Percentiles rank a stretch among this genome's conserved stretches.
These are phyloP conservation scores for Passalora sequoiae DNA, from an alignment of 2,329 filamentous ascomycete species.

Conservation along the genomic window DNA sequence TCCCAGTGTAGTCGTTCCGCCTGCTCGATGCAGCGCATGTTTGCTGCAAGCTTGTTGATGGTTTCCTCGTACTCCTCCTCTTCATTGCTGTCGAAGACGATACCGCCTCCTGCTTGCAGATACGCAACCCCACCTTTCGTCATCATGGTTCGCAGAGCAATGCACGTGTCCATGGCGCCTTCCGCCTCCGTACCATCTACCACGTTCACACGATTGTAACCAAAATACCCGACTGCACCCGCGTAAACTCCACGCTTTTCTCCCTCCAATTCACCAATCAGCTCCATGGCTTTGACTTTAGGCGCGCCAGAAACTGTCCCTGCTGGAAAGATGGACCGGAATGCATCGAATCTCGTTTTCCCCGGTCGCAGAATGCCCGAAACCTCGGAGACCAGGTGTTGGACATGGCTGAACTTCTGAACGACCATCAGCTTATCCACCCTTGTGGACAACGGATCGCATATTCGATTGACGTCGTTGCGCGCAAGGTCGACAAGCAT, in stretches of 20 bases:
- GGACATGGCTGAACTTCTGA: constrained; percentile 91
- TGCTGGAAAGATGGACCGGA: constrained; percentile 89
- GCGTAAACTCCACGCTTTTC: constrained; percentile 96
- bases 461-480: constrained; percentile 95
- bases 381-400: constrained; percentile 94
- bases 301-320: constrained; percentile 93
- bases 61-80: constrained; percentile 94
- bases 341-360: constrained; percentile 89
- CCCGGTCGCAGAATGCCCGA: constrained; percentile 78
- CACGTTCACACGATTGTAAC: constrained; percentile 60
- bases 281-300: constrained; percentile 93
- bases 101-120: constrained; percentile 81
- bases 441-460: constrained; percentile 79
- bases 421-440: constrained; percentile 94
- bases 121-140: constrained; percentile 88
- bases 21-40: constrained; percentile 79
- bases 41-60: constrained; percentile 89
- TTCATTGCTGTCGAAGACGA: constrained; percentile 88
- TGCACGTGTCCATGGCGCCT: constrained; percentile 87
- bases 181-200: constrained; percentile 58
- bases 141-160: constrained; percentile 84
- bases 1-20: constrained; percentile 67
- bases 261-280: constrained; percentile 87
- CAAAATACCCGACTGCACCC: constrained; percentile 94
- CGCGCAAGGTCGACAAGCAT: constrained; percentile 96